Percentiles rank a stretch among this genome's conserved stretches.
Conservation (phyloP, 2,329 filamentous ascomycete species). For the Botrytis medusae region DNA sequence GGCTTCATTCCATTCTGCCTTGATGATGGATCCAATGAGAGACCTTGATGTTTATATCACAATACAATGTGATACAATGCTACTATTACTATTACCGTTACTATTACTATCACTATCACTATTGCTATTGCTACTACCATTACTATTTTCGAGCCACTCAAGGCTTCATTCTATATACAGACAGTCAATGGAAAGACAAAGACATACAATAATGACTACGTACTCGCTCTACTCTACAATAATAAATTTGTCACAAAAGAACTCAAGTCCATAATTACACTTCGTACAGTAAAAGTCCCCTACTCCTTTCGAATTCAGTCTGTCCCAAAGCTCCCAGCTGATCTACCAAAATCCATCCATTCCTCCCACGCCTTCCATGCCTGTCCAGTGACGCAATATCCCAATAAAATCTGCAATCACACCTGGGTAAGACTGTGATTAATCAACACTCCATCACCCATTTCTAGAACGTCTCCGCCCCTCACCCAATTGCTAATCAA, state of each 20-base stretch:
- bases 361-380: background rate
- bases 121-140: no score
- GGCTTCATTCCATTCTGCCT: background rate
- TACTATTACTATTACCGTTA: no score
- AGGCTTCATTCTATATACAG: background rate
- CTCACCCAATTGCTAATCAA: constrained; percentile 8
- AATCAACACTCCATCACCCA: background rate
- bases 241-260: background rate
- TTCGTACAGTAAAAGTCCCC: background rate
- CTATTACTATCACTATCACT: no score
- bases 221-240: no score
- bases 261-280: background rate
- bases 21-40: background rate
- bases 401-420: background rate
- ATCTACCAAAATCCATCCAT: background rate
- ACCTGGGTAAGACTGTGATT: background rate
- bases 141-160: background rate
- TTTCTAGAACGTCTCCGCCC: constrained; percentile 3
- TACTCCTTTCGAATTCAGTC: background rate
- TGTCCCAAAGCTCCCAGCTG: background rate
- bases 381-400: constrained; percentile 1
- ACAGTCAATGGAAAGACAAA: background rate
- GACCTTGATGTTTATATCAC: no score
- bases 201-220: background rate
- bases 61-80: no score